phyloP scores from a whole-genome alignment of 257 asterid species.

The Rubia yunnanensis region DNA sequence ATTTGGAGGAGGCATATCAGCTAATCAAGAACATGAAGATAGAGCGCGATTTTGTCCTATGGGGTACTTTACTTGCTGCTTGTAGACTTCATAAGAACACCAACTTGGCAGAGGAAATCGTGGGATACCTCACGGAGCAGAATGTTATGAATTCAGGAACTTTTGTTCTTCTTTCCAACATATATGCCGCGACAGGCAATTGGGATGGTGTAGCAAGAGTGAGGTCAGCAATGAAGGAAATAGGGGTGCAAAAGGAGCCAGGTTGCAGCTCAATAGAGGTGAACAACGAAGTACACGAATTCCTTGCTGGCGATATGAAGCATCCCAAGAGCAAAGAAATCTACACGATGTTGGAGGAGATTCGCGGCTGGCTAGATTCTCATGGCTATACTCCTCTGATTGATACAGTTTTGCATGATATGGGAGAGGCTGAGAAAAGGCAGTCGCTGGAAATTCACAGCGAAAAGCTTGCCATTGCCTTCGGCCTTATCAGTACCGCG shows the following conservation, averaged over 20 bases:
- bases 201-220: slow-evolving; percentile 27
- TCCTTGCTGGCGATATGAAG: slow-evolving; percentile 22
- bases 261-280: slow-evolving; percentile 31
- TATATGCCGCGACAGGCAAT: slow-evolving; percentile 21
- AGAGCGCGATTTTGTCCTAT: slow-evolving; percentile 21
- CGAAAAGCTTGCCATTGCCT: slow-evolving; percentile 25
- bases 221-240: slow-evolving; percentile 23
- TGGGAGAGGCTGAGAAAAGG: slow-evolving; percentile 14
- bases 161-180: slow-evolving; percentile 26
- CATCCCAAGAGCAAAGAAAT: slow-evolving; percentile 23
- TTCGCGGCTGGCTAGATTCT: slow-evolving; percentile 15
- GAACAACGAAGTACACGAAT: slow-evolving; percentile 19
- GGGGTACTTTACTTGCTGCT: slow-evolving; percentile 24
- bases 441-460: slow-evolving; percentile 23
- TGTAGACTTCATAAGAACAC: slow-evolving; percentile 21
- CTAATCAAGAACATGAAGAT: slow-evolving; percentile 21
- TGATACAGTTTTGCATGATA: slow-evolving; percentile 20
- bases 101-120: slow-evolving; percentile 17
- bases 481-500: slow-evolving; percentile 21
- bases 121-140: slow-evolving; percentile 11
- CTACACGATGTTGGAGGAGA: slow-evolving; percentile 21
- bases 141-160: slow-evolving; percentile 16
- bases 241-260: slow-evolving; percentile 23
- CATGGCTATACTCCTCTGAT: slow-evolving; percentile 15
- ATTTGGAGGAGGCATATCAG: slow-evolving; percentile 16